These are phyloP conservation scores for Candida oleophila DNA, from an alignment of 805 yeast genomes.

Conservation along the genomic window DNA sequence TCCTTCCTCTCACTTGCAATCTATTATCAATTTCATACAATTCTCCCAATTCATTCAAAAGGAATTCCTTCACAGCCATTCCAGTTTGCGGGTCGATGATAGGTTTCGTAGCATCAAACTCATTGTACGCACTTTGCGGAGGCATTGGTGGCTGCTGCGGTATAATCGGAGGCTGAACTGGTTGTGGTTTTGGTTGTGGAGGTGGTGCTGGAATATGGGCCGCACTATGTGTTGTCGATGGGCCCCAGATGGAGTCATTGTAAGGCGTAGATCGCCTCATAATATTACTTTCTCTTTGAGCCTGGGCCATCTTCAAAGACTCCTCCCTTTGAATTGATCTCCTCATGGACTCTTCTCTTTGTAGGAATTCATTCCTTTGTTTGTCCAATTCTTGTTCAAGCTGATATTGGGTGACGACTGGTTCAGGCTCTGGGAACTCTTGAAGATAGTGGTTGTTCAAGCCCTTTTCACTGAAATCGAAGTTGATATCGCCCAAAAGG, in stretches of 20 bases:
- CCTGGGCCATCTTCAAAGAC: neutral
- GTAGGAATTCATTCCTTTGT: neutral
- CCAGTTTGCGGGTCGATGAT: constrained; percentile 9
- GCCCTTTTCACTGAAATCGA: constrained; percentile 27
- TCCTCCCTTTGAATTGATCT: neutral
- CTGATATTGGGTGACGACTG: neutral
- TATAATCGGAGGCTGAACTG: neutral
- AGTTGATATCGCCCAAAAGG: constrained; percentile 30
- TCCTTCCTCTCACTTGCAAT: constrained; percentile 19
- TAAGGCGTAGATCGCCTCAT: neutral
- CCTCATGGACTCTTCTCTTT: neutral
- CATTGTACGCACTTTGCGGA: neutral
- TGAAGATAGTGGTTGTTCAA: constrained; percentile 6
- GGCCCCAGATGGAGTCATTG: neutral
- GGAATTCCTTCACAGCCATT: constrained; percentile 24
- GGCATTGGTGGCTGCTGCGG: neutral
- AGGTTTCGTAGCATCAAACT: neutral
- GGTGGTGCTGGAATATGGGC: neutral
- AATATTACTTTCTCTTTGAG: neutral
- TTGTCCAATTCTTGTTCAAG: neutral
- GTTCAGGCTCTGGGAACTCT: constrained; percentile 2
- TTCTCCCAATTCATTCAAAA: constrained; percentile 29
- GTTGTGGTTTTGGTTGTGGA: constrained; percentile 2
- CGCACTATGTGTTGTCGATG: neutral
- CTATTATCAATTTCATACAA: constrained; percentile 24